These are phyloP conservation scores for Phascolomyces articulosus DNA, from an alignment of 371 early-diverging fungal genomes.

Conservation along the genomic window DNA sequence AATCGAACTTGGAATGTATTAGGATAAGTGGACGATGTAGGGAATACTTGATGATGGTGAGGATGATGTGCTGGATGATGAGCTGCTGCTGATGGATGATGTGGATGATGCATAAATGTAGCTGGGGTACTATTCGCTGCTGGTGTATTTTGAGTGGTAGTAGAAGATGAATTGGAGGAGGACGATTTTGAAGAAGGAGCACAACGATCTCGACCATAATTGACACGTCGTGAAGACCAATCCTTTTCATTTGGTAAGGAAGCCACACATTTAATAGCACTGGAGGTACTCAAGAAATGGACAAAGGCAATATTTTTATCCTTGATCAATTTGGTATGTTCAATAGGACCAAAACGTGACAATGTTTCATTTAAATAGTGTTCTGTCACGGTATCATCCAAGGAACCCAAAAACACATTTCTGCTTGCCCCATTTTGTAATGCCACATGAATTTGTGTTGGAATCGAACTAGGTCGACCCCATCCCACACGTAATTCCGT, in stretches of 20 bases:
- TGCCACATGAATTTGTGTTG: slow-evolving; percentile 54
- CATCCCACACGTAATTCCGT: slow-evolving; percentile 75
- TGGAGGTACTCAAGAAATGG: slow-evolving; percentile 70
- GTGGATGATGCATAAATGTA: not conserved
- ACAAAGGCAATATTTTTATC: slow-evolving; percentile 84
- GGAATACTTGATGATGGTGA: not conserved
- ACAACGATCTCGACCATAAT: slow-evolving; percentile 86
- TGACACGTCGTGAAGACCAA: slow-evolving; percentile 62
- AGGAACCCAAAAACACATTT: slow-evolving; percentile 76
- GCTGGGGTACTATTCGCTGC: not conserved
- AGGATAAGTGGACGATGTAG: slow-evolving; percentile 7
- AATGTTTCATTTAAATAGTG: slow-evolving; percentile 59
- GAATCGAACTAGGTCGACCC: slow-evolving; percentile 72
- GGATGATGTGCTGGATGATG: too few relatives aligned
- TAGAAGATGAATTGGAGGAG: not conserved
- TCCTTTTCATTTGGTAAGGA: slow-evolving; percentile 53
- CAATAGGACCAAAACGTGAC: slow-evolving; percentile 70
- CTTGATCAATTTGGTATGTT: slow-evolving; percentile 68
- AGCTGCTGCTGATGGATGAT: not conserved
- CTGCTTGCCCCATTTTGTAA: slow-evolving; percentile 73
- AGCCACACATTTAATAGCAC: slow-evolving; percentile 75
- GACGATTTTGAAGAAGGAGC: slow-evolving; percentile 27
- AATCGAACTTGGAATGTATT: slow-evolving; percentile 25
- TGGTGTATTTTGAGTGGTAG: not conserved
- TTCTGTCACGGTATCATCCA: slow-evolving; percentile 62